Base-by-base conservation (phyloP, 108 stramenopile genomes). In the Cyclotella sp. region DNA sequence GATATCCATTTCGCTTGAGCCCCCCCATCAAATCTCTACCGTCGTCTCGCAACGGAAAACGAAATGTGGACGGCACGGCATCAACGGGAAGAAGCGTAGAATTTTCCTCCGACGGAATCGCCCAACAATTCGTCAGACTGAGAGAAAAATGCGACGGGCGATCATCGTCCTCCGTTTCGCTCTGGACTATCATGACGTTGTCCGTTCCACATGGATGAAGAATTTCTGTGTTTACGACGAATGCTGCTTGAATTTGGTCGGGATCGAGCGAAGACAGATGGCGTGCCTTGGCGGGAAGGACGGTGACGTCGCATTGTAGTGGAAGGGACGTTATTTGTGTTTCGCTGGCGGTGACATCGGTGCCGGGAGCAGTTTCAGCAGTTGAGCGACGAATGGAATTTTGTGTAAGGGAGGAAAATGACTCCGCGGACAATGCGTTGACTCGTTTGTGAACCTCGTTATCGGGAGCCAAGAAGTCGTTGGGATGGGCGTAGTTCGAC, bases 251-350 rank as follows among this genome's bases (percentile, higher is more conserved):
- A 1, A 24, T 24, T 1, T 55, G 13, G 55, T 55, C 22, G n/a
- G 8, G 3, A 55, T 12, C 24, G 55, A 24, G 3, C n/a, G 55
- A 55, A 55, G n/a, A 22, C 21, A 26, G 55, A 13, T 14, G 3
- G 16, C 40, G 34, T 41, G 39, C 9, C 3, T n/a, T 21, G 18
- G 13, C 63, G 14, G 71, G 70, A 22, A 80, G 21, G 53, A 73
- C 28, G 12, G 67, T 44, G 27, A 80, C 29, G 53, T 80, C 79
- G 65, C 79, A 80, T 68, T 73, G 79, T 49, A 80, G 40, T 0
- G 79, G 79, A 16, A 52, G 68, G n/a, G 79, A 68, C 21, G 41
- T 39, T 11, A 80, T 26, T 53, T 16, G 9, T 7, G 9, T 10
- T 70, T 70, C 16, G 28, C 67, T 21, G 21, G 44, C 26, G 41